A percentile compares a stretch with the other conserved stretches of the same genome.
Evolutionary conservation across 2,329 filamentous ascomycete genomes (phyloP).

Genomic region (Penicillium aurantiogriseum): DNA sequence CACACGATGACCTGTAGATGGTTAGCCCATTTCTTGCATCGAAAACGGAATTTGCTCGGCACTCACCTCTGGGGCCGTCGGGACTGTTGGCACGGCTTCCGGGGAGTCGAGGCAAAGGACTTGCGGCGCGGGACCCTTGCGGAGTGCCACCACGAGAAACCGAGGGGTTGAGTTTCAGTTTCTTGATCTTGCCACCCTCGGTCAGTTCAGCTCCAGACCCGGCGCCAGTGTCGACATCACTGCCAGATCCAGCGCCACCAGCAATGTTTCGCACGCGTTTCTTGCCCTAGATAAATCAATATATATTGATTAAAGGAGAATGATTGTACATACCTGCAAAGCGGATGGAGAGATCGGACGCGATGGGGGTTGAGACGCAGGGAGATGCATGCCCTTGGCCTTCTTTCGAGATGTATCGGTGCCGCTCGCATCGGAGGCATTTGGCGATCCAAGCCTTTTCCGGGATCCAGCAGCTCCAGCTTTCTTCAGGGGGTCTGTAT

Average conservation of each 20-base stretch:
- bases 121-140: conserved; percentile 49
- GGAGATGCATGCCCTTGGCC: conserved; percentile 64
- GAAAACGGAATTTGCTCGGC: too few species aligned
- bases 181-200: conserved; percentile 47
- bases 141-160: conserved; percentile 44
- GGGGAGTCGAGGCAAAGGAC: conserved; percentile 40
- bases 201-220: conserved; percentile 47
- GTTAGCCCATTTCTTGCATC: background rate
- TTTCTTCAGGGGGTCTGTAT: conserved; percentile 53
- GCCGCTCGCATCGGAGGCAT: conserved; percentile 85
- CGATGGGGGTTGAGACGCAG: conserved; percentile 42
- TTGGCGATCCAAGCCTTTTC: conserved; percentile 83
- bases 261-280: conserved; percentile 45
- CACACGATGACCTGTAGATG: conserved; percentile 26
- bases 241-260: conserved; percentile 49
- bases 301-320: background rate
- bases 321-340: conserved; percentile 47
- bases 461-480: conserved; percentile 54
- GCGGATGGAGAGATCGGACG: conserved; percentile 63
- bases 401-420: conserved; percentile 85
- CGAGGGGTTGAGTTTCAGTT: conserved; percentile 48
- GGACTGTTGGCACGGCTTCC: conserved; percentile 45
- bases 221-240: conserved; percentile 57
- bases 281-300: conserved; percentile 44
- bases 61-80: conserved; percentile 27